Evolutionary conservation across 2,329 filamentous ascomycete species (phyloP).

Genomic region (Talaromyces sp.): DNA sequence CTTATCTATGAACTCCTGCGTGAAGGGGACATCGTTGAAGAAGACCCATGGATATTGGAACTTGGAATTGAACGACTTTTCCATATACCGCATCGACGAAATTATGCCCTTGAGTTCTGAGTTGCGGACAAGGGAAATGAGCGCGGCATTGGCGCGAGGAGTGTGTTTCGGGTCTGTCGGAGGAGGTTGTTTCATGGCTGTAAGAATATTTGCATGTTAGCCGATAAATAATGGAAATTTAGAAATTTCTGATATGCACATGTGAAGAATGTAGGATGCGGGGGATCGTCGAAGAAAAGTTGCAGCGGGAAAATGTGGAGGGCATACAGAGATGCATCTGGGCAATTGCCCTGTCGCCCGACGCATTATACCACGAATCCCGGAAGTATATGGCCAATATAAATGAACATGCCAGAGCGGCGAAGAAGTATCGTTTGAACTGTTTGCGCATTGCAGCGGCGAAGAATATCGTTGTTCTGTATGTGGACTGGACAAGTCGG

Average conservation of each 20-base stretch:
- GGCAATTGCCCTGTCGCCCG: slow-evolving; percentile 14
- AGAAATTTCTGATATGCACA: background rate
- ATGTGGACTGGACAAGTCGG: background rate
- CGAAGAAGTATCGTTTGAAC: slow-evolving; percentile 7
- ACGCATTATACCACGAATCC: slow-evolving; percentile 12
- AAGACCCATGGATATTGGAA: slow-evolving; percentile 99
- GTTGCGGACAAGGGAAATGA: slow-evolving; percentile 88
- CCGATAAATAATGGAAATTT: background rate
- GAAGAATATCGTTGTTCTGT: background rate
- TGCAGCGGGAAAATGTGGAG: background rate
- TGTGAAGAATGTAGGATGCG: background rate
- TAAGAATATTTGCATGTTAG: background rate
- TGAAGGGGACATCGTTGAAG: slow-evolving; percentile 95
- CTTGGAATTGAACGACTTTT: slow-evolving; percentile 93
- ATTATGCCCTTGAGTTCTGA: slow-evolving; percentile 80
- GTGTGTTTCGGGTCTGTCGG: slow-evolving; percentile 8
- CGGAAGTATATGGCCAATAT: slow-evolving; percentile 10
- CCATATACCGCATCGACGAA: slow-evolving; percentile 82
- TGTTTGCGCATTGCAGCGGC: slow-evolving; percentile 6
- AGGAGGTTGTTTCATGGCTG: slow-evolving; percentile 13
- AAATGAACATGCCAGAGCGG: background rate
- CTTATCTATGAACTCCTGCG: slow-evolving; percentile 84
- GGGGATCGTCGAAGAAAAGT: background rate
- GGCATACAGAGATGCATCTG: slow-evolving; percentile 13
- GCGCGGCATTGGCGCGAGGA: slow-evolving; percentile 78